phyloP scores from a whole-genome alignment of 2,329 filamentous ascomycete species.

The Lecanoromycetidae sp. region DNA sequence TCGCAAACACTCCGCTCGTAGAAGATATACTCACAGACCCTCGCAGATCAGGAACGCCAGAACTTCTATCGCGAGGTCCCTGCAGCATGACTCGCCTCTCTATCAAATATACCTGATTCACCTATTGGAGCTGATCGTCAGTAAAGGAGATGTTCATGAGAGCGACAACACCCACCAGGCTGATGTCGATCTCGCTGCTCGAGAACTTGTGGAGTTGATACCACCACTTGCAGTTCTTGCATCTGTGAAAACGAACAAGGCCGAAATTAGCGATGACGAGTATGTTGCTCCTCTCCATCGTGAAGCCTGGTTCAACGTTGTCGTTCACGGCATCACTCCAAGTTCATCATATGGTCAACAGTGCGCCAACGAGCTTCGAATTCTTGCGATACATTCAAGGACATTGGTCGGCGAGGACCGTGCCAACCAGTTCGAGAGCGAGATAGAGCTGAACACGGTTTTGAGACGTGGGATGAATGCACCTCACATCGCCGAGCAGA shows the following conservation, averaged over 20 bases:
- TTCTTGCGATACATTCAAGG: constrained; percentile 76
- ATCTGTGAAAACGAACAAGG: constrained; percentile 33
- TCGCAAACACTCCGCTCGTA: background rate
- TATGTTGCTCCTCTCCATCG: constrained; percentile 63
- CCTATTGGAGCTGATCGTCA: constrained; percentile 74
- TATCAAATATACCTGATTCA: constrained; percentile 77
- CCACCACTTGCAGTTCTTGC: constrained; percentile 79
- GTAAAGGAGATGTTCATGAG: constrained; percentile 75
- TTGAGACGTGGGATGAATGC: constrained; percentile 73
- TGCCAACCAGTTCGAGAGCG: constrained; percentile 82
- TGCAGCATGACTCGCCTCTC: constrained; percentile 54
- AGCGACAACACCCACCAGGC: constrained; percentile 59
- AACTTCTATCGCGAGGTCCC: constrained; percentile 51
- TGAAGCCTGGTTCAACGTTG: constrained; percentile 97
- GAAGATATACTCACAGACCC: background rate
- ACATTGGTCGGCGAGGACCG: constrained; percentile 80
- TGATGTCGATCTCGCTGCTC: constrained; percentile 69
- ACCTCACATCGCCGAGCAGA: constrained; percentile 67
- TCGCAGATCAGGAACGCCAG: constrained; percentile 61
- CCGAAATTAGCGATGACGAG: constrained; percentile 41
- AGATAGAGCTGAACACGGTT: constrained; percentile 92
- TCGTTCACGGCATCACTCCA: constrained; percentile 78
- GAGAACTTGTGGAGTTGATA: constrained; percentile 77
- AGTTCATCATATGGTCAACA: constrained; percentile 60
- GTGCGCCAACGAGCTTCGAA: constrained; percentile 63